Evolutionary conservation across 2,329 filamentous ascomycete genomes (phyloP).

Genomic region (Cordyceps cicadae): DNA sequence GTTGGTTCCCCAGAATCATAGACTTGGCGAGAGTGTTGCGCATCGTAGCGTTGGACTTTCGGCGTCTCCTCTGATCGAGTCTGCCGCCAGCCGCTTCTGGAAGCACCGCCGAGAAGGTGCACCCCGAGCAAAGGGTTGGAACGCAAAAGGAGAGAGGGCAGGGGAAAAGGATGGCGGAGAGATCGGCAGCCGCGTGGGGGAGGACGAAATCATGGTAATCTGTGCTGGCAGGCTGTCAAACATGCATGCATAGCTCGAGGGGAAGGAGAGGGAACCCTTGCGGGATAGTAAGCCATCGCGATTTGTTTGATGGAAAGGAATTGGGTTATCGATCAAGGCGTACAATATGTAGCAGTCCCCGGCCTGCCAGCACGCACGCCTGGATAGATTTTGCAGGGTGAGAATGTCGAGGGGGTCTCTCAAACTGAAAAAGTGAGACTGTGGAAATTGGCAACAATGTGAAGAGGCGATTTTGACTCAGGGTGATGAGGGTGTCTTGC

Average conservation of each 20-base stretch:
- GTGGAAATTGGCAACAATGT: conserved; percentile 9
- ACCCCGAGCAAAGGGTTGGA: too few relatives aligned
- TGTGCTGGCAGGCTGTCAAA: background rate
- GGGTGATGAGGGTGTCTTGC: conserved; percentile 6
- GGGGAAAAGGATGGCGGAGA: background rate
- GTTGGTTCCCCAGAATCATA: background rate
- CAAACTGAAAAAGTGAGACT: background rate
- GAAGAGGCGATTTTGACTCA: conserved; percentile 6
- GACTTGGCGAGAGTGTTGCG: background rate
- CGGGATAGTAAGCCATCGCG: too few relatives aligned
- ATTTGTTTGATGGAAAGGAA: too few relatives aligned
- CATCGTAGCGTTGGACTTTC: background rate
- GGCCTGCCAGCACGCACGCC: background rate
- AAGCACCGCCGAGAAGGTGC: too few relatives aligned
- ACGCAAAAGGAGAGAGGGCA: too few relatives aligned
- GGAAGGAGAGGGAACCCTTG: too few relatives aligned
- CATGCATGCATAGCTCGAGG: too few relatives aligned
- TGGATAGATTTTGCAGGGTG: background rate
- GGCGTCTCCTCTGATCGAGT: background rate
- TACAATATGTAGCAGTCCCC: background rate
- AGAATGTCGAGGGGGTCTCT: background rate
- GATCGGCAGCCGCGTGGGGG: background rate
- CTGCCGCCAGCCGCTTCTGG: background rate
- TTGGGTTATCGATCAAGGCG: too few relatives aligned
- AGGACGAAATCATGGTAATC: background rate